These are phyloP conservation scores for Cytospora paraplurivora DNA, from an alignment of 2,329 filamentous ascomycete species.

Conservation along the genomic window DNA sequence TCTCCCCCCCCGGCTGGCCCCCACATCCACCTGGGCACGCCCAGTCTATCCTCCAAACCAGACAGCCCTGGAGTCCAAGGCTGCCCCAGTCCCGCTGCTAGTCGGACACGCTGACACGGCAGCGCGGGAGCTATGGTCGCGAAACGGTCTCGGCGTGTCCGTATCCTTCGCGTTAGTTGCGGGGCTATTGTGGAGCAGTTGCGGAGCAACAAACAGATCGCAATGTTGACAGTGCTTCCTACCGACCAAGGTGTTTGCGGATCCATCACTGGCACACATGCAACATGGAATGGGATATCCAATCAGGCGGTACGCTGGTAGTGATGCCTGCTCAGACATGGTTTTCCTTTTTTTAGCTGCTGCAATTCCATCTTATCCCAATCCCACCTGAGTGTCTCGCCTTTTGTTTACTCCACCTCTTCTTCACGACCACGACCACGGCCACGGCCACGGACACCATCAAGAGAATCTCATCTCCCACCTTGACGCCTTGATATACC, in stretches of 20 bases:
- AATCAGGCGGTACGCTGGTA: neutral
- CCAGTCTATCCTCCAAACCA: no score
- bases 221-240: neutral
- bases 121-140: neutral
- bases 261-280: neutral
- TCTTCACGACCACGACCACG: neutral
- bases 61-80: no score
- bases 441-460: neutral
- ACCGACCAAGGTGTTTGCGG: neutral
- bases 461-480: neutral
- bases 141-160: neutral
- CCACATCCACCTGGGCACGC: no score
- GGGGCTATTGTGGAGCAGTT: neutral
- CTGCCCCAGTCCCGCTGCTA: neutral
- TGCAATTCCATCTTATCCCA: neutral
- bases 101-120: no score
- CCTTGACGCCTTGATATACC: neutral
- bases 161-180: neutral
- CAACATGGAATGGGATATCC: neutral
- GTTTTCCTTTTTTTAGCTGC: neutral
- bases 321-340: conserved; percentile 1
- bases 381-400: conserved; percentile 1
- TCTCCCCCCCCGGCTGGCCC: no score
- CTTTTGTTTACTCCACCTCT: conserved; percentile 1
- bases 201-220: conserved; percentile 1